Percentiles rank a stretch among this genome's conserved stretches.
These are phyloP conservation scores for Plasmodium gaboni DNA, from an alignment of 169 alveolate species.

Conservation along the genomic window DNA sequence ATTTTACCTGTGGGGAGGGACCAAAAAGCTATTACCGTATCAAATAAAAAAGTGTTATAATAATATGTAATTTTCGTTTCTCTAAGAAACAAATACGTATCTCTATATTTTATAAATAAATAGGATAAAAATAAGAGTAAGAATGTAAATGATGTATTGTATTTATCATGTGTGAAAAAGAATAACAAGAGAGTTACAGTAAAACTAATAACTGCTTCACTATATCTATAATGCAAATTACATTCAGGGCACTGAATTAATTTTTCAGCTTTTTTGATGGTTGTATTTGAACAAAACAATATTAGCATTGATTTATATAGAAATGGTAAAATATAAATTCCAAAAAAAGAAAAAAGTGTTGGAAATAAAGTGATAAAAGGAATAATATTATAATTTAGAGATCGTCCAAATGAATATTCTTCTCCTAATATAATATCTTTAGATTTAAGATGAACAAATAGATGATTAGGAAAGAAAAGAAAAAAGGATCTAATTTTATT, in stretches of 20 bases:
- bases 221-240: conserved; percentile 49
- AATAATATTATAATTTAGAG: conserved; percentile 36
- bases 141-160: conserved; percentile 28
- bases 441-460: conserved; percentile 5
- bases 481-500: conserved; percentile 73
- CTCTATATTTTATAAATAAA: conserved; percentile 35
- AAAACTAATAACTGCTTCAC: conserved; percentile 33
- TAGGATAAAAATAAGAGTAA: conserved; percentile 22
- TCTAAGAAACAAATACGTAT: conserved; percentile 27
- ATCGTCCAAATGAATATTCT: conserved; percentile 32
- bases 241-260: conserved; percentile 34
- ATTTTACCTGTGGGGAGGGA: conserved; percentile 25
- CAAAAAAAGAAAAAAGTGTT: conserved; percentile 26
- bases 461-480: conserved; percentile 22
- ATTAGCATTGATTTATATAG: conserved; percentile 12
- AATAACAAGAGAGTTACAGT: conserved; percentile 22
- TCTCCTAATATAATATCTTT: conserved; percentile 25
- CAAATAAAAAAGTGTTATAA: conserved; percentile 28
- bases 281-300: conserved; percentile 1
- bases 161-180: conserved; percentile 19
- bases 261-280: conserved; percentile 27
- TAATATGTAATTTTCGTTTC: conserved; percentile 38
- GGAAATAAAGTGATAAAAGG: conserved; percentile 36
- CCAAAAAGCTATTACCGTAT: conserved; percentile 34
- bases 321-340: conserved; percentile 27